These are phyloP conservation scores for Gossypium davidsonii DNA, from an alignment of 441 rosid genomes.

Conservation along the genomic window DNA sequence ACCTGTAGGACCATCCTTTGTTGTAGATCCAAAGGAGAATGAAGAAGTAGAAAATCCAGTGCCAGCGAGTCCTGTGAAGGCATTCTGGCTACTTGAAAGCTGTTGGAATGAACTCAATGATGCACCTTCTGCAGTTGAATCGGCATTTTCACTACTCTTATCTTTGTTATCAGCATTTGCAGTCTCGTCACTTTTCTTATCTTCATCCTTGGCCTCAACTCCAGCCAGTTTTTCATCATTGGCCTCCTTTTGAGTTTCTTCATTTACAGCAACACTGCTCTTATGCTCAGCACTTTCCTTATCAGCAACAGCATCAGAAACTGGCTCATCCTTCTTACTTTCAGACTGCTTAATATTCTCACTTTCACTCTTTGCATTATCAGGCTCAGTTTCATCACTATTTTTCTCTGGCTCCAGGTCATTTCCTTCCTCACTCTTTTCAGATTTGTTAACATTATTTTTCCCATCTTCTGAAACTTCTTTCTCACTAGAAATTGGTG, in stretches of 20 bases:
- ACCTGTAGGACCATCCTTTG: not conserved
- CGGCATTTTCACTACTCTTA: not conserved
- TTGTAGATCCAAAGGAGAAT: not conserved
- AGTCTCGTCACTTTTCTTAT: not conserved
- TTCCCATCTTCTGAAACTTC: conserved; percentile 30
- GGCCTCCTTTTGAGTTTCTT: not conserved
- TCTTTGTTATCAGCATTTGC: not conserved
- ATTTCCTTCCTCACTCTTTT: conserved; percentile 19
- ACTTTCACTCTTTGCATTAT: not conserved
- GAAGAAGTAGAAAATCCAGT: conserved; percentile 57
- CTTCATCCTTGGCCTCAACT: not conserved
- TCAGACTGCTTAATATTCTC: not conserved
- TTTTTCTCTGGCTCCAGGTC: conserved; percentile 15
- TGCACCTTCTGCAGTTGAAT: conserved; percentile 36
- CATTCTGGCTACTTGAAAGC: conserved; percentile 86
- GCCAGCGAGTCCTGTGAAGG: conserved; percentile 83
- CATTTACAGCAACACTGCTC: not conserved
- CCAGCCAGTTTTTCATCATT: not conserved
- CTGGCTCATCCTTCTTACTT: not conserved
- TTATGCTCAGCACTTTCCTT: not conserved
- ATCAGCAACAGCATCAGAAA: not conserved
- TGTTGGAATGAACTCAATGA: conserved; percentile 69
- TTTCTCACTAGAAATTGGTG: conserved; percentile 17
- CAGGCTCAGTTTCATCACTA: not conserved
- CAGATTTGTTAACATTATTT: conserved; percentile 18